Percentiles rank a stretch among this genome's conserved stretches.
These are phyloP conservation scores for Aspergillus wentii DNA, from an alignment of 495 filamentous ascomycete genomes.

Conservation along the genomic window DNA sequence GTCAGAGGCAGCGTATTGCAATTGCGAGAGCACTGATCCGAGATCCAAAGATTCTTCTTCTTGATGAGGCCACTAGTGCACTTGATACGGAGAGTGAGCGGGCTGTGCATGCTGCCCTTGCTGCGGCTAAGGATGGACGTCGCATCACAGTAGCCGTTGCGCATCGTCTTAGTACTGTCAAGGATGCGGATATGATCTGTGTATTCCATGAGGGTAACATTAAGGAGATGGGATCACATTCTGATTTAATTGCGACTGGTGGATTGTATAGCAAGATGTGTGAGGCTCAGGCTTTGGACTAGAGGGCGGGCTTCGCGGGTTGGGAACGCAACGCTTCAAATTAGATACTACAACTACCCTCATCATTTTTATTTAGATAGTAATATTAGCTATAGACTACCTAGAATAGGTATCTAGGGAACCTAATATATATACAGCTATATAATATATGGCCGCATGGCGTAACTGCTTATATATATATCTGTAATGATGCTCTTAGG, in stretches of 20 bases:
- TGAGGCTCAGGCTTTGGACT: not conserved
- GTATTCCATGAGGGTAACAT: not conserved
- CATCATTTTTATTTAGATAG: too few species aligned
- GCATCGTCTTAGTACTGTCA: constrained; percentile 14
- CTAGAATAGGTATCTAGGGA: too few species aligned
- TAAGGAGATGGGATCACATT: not conserved
- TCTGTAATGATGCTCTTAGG: too few species aligned
- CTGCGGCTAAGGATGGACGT: constrained; percentile 26
- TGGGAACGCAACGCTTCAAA: too few species aligned
- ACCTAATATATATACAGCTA: too few species aligned
- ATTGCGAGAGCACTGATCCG: constrained; percentile 47
- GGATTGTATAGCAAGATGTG: not conserved
- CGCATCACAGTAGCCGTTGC: constrained; percentile 35
- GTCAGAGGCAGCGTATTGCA: constrained; percentile 46
- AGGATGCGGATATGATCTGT: not conserved
- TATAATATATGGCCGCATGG: too few species aligned
- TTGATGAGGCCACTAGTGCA: constrained; percentile 57
- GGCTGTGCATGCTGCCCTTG: constrained; percentile 28
- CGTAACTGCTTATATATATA: too few species aligned
- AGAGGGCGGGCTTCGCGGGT: too few species aligned
- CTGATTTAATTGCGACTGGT: not conserved
- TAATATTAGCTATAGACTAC: too few species aligned
- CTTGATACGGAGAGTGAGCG: constrained; percentile 49
- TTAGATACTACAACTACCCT: too few species aligned
- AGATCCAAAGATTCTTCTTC: constrained; percentile 38